phyloP scores from a whole-genome alignment of 306 rosid genomes.

The Gleditsia sinensis region DNA sequence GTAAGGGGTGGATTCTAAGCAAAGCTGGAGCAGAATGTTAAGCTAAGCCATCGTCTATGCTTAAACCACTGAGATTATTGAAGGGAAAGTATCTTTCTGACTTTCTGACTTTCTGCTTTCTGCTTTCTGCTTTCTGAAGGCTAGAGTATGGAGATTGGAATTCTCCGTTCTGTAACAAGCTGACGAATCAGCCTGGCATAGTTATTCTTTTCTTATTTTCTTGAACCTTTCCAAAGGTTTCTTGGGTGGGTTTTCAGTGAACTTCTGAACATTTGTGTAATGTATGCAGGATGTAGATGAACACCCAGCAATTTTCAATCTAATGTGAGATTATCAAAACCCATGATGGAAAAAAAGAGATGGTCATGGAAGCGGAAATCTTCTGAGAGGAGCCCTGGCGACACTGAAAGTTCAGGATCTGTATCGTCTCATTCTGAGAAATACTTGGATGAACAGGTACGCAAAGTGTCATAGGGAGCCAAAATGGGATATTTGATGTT shows the following conservation, averaged over 20 bases:
- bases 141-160: constrained; percentile 26
- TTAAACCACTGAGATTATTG: constrained; percentile 24
- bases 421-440: constrained; percentile 79
- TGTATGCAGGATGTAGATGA: constrained; percentile 45
- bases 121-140: constrained; percentile 20
- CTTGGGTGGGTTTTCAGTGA: constrained; percentile 26
- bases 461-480: not conserved
- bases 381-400: constrained; percentile 66
- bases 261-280: constrained; percentile 24
- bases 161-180: not conserved
- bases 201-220: constrained; percentile 24
- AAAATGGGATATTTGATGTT: not conserved
- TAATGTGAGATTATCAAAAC: constrained; percentile 40
- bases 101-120: constrained; percentile 35
- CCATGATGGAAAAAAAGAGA: constrained; percentile 71
- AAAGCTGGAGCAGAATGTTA: constrained; percentile 42
- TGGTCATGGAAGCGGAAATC: constrained; percentile 87
- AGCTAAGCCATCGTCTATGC: constrained; percentile 30
- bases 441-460: constrained; percentile 80
- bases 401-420: constrained; percentile 83
- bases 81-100: constrained; percentile 31
- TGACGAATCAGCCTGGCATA: not conserved
- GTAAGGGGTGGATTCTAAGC: constrained; percentile 47
- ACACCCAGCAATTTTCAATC: constrained; percentile 34
- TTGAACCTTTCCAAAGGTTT: constrained; percentile 3